Evolutionary conservation across 129 eudicot genomes (phyloP), one percentile per base, ranked within the genome.

Genomic region (Solidago caesia): DNA sequence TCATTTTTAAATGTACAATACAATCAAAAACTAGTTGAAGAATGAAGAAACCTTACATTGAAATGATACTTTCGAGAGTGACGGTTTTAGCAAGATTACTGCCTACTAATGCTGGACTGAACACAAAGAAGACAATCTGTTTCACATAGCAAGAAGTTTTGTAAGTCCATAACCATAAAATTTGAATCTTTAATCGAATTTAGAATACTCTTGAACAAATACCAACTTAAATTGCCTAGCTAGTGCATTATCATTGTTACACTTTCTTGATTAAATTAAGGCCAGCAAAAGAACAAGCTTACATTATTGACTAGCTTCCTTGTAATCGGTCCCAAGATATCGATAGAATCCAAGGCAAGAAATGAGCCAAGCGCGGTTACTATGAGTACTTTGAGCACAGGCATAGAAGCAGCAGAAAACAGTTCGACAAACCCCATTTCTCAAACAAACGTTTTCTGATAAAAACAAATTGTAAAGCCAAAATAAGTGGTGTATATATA

Each of bases 351-450:
- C 27, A 89, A 7, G 11, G 91, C 96, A 13, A 89, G 89, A 76
- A 68, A 75, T 15, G 83, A 70, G 13, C 91, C 96, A 42, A 82
- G 72, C 1, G 82, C 77, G 12, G 89, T 79, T 47, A 89, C 55
- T 29, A 84, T 26, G 6, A 89, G 76, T 4, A 85, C 84, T 73
- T 86, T 84, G 12, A 84, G 64, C 16, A 89, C 87, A 12, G 96
- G 96, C 87, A 82, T 84, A 75, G 85, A 73, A 68, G 96, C 91
- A 72, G 79, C 83, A 47, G 85, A 46, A 71, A 89, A 86, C 69
- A 89, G 80, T 41, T 89, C 87, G 7, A 78, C 1, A 68, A 82
- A 73, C 46, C 83, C 86, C 86, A 82, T 82, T 52, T 53, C 39
- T 33, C 39, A 33, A 33, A 33, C 39, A 1, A 33, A 33, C 39